These are phyloP conservation scores for Batkoa obscura DNA, from an alignment of 371 early-diverging fungal genomes.

Conservation along the genomic window DNA sequence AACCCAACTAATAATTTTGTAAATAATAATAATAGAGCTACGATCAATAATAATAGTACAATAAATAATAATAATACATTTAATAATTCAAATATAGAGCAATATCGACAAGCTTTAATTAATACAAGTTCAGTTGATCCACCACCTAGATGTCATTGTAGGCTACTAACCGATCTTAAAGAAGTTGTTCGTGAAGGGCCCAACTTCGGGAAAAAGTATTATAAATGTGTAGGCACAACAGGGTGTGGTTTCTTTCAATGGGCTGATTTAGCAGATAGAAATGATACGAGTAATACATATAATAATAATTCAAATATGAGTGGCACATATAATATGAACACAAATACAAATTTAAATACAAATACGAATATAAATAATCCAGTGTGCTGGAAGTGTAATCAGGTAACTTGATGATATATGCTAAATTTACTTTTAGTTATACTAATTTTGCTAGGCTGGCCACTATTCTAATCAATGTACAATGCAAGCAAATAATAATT, in stretches of 20 bases:
- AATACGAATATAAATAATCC: not conserved
- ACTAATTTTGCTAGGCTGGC: not conserved
- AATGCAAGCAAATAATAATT: not conserved
- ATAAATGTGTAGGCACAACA: not conserved
- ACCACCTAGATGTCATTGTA: not conserved
- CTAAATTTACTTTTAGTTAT: no score
- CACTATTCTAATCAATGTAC: not conserved
- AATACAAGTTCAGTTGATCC: not conserved
- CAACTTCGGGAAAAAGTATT: not conserved
- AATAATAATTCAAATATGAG: not conserved
- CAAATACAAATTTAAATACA: not conserved
- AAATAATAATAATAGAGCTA: not conserved
- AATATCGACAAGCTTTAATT: not conserved
- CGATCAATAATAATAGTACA: not conserved
- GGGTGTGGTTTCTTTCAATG: not conserved
- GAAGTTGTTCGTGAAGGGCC: not conserved
- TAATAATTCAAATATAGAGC: not conserved
- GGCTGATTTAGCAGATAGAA: not conserved
- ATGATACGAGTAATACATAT: no score
- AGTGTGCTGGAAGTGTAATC: not conserved
- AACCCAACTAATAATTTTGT: no score
- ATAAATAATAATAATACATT: not conserved
- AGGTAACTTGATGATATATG: not conserved
- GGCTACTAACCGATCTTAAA: not conserved
- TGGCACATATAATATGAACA: not conserved